phyloP scores from a whole-genome alignment of 176 grass and related monocot species.

The Tuctoria greenei region DNA sequence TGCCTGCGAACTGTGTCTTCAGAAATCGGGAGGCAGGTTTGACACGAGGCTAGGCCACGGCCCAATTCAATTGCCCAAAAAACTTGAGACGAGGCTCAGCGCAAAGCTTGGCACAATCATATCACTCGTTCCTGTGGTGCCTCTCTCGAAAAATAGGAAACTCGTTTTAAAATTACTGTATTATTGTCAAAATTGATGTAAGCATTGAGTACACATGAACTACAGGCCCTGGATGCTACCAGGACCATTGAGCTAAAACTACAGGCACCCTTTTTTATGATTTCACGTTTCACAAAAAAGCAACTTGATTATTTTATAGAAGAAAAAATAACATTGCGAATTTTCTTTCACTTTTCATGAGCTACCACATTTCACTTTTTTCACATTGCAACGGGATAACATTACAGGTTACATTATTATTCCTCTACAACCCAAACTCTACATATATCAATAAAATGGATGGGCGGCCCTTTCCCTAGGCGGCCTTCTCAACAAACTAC shows the following conservation, averaged over 20 bases:
- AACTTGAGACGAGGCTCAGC: too few species aligned
- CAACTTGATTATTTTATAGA: background rate
- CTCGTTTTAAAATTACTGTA: too few species aligned
- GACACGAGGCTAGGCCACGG: too few species aligned
- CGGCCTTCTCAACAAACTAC: constrained; percentile 52
- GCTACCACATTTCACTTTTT: constrained; percentile 32
- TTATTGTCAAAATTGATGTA: too few species aligned
- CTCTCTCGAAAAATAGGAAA: too few species aligned
- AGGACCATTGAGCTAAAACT: background rate
- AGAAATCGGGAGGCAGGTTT: too few species aligned
- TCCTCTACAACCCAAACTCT: constrained; percentile 77
- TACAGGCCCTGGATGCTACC: too few species aligned
- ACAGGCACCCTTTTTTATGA: background rate
- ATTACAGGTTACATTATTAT: constrained; percentile 51
- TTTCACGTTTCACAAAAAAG: background rate
- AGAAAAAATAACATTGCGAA: background rate
- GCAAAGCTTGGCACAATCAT: too few species aligned
- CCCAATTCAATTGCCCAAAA: too few species aligned
- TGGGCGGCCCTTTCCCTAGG: constrained; percentile 50
- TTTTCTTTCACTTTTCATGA: constrained; percentile 7
- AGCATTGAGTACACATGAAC: too few species aligned
- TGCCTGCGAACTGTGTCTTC: too few species aligned
- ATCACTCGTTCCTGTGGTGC: too few species aligned
- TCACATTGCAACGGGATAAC: constrained; percentile 46
- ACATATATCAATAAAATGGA: constrained; percentile 66